Conservation (phyloP, 139 green algal species). For the Diplosphaera chodatii region DNA sequence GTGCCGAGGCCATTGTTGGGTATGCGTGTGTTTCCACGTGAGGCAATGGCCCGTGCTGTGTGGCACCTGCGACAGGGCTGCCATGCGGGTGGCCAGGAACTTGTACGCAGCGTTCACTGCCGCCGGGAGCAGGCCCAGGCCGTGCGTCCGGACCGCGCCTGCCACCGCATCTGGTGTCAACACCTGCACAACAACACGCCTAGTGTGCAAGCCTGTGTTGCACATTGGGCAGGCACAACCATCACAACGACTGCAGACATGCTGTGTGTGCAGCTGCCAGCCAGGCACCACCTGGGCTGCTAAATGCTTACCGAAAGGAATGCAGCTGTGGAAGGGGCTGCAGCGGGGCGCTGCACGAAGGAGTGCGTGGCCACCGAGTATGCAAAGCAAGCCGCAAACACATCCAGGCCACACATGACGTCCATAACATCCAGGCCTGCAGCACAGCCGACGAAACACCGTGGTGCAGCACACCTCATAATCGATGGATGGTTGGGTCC, state of each 20-base stretch:
- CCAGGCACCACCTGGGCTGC: too few relatives aligned
- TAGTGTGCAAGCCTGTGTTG: too few relatives aligned
- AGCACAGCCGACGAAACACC: background rate
- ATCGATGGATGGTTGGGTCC: too few relatives aligned
- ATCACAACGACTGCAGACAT: too few relatives aligned
- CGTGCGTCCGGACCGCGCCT: background rate
- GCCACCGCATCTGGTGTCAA: background rate
- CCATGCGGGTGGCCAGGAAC: background rate
- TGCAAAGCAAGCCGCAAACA: background rate
- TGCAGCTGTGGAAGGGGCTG: background rate
- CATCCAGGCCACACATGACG: background rate
- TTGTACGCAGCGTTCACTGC: slow-evolving; percentile 2
- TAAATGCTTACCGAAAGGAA: background rate
- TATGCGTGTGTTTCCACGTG: too few relatives aligned
- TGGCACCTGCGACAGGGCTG: slow-evolving; percentile 7
- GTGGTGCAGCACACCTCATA: too few relatives aligned
- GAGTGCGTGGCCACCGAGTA: background rate
- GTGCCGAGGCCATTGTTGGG: background rate
- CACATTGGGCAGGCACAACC: too few relatives aligned
- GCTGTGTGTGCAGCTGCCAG: too few relatives aligned
- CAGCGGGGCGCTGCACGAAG: slow-evolving; percentile 4
- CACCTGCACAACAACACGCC: too few relatives aligned
- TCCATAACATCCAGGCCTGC: slow-evolving; percentile 10
- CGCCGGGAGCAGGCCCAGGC: background rate
- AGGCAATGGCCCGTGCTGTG: too few relatives aligned